Evolutionary conservation across 2,329 filamentous ascomycete species (phyloP), one percentile per base, ranked within the genome.

Genomic region (Macroventuria anomochaeta): DNA sequence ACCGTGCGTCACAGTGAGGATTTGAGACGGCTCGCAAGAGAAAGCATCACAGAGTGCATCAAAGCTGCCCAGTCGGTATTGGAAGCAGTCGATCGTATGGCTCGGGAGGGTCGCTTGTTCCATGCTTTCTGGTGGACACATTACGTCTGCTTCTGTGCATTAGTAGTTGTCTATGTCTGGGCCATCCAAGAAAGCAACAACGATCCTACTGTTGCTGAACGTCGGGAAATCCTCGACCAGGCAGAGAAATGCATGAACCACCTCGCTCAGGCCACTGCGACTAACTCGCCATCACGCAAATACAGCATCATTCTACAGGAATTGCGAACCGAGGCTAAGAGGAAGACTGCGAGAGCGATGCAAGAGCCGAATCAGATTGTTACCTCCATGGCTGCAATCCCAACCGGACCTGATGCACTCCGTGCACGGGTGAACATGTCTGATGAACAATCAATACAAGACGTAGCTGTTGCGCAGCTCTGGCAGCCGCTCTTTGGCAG

Each of bases 271-370:
- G 79, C 78, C 2, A 80, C 79, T 3, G 74, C 76, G 2, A 75
- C 71, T 11, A 80, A 80, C 26, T 80, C 77, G 2, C 79, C 79
- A 0, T 79, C 77, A 40, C 74, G 77, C 6, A 72, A 77, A 32
- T 81, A 81, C 37, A 77, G 76, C 25, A 80, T 80, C 41, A 81
- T 81, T 36, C 58, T 81, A 8, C 77, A 79, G 39, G 79, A 80
- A 48, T 57, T 80, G 18, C 67, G 78, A 34, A 62, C 71, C 7
- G 78, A 80, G 48, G 78, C 71, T 4, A 70, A 64, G 38, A 57
- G 46, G 32, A 63, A 63, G 29, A 59, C 59, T 8, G 55, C 60
- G 11, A 51, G 54, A 37, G 48, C 46, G 5, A 12, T 55, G 12
- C 57, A 50, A 15, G 57, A 62, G 4, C 54, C 49, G 12, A 6